phyloP scores from a whole-genome alignment of 1,284 basidiomycete genomes.

The Irpex rosettiformis region DNA sequence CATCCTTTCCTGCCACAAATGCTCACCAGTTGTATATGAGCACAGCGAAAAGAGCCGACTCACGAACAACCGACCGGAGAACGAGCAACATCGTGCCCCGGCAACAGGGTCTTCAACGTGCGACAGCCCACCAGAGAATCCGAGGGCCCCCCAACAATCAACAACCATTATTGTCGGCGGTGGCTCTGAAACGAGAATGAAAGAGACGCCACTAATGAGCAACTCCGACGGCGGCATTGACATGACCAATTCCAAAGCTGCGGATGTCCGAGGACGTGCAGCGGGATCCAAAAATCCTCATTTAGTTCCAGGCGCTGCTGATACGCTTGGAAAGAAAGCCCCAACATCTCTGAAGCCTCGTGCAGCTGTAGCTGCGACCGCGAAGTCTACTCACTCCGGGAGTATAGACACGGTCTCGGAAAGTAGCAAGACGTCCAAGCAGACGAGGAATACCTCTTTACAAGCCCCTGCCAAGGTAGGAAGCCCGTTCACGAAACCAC shows the following conservation, averaged over 20 bases:
- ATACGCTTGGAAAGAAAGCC: background rate
- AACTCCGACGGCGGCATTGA: background rate
- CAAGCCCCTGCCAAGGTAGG: background rate
- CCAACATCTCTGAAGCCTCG: background rate
- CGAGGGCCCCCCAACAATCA: background rate
- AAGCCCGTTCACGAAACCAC: background rate
- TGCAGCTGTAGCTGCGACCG: background rate
- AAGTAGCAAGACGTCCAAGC: background rate
- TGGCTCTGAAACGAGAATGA: background rate
- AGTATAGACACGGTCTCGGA: background rate
- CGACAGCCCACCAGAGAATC: background rate
- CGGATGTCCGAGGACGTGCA: background rate
- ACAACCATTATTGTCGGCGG: background rate
- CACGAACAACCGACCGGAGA: background rate
- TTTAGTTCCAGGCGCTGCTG: background rate
- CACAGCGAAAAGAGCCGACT: background rate
- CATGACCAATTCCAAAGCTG: background rate
- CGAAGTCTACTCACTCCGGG: background rate
- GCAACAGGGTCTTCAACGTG: background rate
- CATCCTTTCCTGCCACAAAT: background rate
- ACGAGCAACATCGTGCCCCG: background rate
- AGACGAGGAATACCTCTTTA: background rate
- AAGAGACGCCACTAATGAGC: background rate
- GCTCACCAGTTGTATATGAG: background rate
- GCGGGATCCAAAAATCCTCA: background rate